phyloP scores from a whole-genome alignment of 257 asterid genomes.

The Solanum dulcamara region DNA sequence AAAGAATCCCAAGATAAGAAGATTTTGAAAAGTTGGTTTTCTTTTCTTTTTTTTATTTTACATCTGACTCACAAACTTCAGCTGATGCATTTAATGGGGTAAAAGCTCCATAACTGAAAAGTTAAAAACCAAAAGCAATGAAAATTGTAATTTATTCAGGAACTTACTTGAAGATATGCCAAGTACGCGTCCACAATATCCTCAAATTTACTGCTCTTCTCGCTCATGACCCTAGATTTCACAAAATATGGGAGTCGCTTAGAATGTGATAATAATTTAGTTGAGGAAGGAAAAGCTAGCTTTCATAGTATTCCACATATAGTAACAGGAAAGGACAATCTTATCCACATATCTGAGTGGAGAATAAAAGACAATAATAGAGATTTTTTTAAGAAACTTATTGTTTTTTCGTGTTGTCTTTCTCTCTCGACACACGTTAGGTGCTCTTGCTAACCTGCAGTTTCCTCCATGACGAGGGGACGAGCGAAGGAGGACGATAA shows the following conservation, averaged over 20 bases:
- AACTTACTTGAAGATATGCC: conserved; percentile 79
- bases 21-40: not conserved
- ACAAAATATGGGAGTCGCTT: not conserved
- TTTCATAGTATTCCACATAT: not conserved
- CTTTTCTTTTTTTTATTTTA: not conserved
- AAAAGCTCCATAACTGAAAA: not conserved
- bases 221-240: conserved; percentile 27
- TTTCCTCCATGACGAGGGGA: no score
- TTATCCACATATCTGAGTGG: not conserved
- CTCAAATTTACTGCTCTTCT: conserved; percentile 49
- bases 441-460: no score
- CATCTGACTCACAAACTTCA: not conserved
- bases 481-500: no score
- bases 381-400: not conserved
- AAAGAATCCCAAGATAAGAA: not conserved
- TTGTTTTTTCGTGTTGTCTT: no score
- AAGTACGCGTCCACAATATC: conserved; percentile 82
- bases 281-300: not conserved
- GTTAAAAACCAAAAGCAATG: not conserved
- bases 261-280: not conserved
- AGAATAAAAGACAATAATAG: not conserved
- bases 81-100: not conserved
- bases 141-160: conserved; percentile 1
- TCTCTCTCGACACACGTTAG: no score
- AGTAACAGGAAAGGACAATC: not conserved